These are phyloP conservation scores for Pyrus communis DNA, from an alignment of 306 rosid species.

Conservation along the genomic window DNA sequence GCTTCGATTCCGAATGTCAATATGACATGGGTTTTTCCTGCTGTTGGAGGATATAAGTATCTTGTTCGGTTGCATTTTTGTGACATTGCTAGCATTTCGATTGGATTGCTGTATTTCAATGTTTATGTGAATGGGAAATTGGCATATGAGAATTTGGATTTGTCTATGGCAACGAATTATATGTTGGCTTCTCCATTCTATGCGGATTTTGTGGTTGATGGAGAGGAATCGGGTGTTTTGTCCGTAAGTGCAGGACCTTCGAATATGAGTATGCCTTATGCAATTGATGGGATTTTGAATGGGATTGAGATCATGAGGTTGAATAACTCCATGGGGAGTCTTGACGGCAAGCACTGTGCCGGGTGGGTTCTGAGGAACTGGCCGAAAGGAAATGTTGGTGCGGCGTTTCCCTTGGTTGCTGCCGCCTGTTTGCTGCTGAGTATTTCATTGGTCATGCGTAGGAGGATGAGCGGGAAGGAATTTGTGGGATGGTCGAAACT, in stretches of 20 bases:
- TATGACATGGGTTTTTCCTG: slow-evolving; percentile 77
- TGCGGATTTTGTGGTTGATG: slow-evolving; percentile 67
- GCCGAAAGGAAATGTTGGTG: slow-evolving; percentile 13
- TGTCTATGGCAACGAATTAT: slow-evolving; percentile 32
- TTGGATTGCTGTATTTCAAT: slow-evolving; percentile 66
- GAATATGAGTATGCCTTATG: slow-evolving; percentile 33
- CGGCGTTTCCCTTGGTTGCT: slow-evolving; percentile 29
- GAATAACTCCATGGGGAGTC: slow-evolving; percentile 41
- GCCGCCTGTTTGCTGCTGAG: slow-evolving; percentile 26
- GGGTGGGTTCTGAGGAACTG: slow-evolving; percentile 26
- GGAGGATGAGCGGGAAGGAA: slow-evolving; percentile 22
- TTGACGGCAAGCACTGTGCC: slow-evolving; percentile 28
- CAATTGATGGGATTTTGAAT: slow-evolving; percentile 37
- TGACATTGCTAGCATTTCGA: slow-evolving; percentile 74
- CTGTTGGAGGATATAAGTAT: slow-evolving; percentile 47
- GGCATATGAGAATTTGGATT: slow-evolving; percentile 56
- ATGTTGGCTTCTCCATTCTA: slow-evolving; percentile 63
- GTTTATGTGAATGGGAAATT: slow-evolving; percentile 68
- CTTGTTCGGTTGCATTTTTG: slow-evolving; percentile 76
- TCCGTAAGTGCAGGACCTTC: slow-evolving; percentile 62
- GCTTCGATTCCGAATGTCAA: slow-evolving; percentile 50
- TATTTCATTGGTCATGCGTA: slow-evolving; percentile 17
- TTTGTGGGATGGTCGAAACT: slow-evolving; percentile 33
- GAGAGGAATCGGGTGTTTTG: slow-evolving; percentile 24
- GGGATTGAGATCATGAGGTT: slow-evolving; percentile 51